Evolutionary conservation across 2,329 filamentous ascomycete genomes (phyloP).

Genomic region (Aspergillus chevalieri): DNA sequence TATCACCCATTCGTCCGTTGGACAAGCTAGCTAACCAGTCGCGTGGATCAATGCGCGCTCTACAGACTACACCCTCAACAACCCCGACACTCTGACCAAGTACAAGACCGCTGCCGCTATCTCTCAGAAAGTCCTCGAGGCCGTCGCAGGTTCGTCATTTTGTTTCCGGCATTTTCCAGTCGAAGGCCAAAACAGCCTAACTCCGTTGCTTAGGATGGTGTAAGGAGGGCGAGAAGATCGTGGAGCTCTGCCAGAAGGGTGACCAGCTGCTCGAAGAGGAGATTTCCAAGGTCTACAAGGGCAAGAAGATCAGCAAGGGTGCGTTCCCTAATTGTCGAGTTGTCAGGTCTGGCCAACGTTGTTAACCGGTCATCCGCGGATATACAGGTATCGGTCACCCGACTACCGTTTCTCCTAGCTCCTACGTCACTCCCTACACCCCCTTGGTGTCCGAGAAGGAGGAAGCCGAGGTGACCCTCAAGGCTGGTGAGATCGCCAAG

Average conservation of each 20-base stretch:
- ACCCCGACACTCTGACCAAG: conserved; percentile 94
- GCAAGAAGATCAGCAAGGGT: conserved; percentile 95
- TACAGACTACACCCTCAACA: conserved; percentile 79
- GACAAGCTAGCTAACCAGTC: conserved; percentile 4
- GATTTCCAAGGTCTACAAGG: conserved; percentile 91
- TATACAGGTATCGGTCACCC: conserved; percentile 79
- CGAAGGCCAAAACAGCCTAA: neutral
- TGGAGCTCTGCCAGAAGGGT: conserved; percentile 90
- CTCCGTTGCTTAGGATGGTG: conserved; percentile 50
- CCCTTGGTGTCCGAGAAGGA: conserved; percentile 78
- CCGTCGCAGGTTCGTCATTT: conserved; percentile 56
- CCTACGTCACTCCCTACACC: conserved; percentile 94
- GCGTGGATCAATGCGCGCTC: neutral
- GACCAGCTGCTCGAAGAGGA: conserved; percentile 94
- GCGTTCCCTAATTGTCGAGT: conserved; percentile 22
- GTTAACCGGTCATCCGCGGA: neutral
- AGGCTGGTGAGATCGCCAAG: conserved; percentile 85
- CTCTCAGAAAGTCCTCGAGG: conserved; percentile 89
- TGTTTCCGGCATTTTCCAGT: neutral
- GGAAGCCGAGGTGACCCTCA: conserved; percentile 73
- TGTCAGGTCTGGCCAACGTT: neutral
- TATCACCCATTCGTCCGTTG: conserved; percentile 4
- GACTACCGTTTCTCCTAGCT: conserved; percentile 87
- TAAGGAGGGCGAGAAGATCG: conserved; percentile 81
- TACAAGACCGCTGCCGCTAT: conserved; percentile 96